Percentiles rank a stretch among this genome's conserved stretches.
These are phyloP conservation scores for Taphrina wiesneri DNA, from an alignment of 1,139 yeast genomes.

Conservation along the genomic window DNA sequence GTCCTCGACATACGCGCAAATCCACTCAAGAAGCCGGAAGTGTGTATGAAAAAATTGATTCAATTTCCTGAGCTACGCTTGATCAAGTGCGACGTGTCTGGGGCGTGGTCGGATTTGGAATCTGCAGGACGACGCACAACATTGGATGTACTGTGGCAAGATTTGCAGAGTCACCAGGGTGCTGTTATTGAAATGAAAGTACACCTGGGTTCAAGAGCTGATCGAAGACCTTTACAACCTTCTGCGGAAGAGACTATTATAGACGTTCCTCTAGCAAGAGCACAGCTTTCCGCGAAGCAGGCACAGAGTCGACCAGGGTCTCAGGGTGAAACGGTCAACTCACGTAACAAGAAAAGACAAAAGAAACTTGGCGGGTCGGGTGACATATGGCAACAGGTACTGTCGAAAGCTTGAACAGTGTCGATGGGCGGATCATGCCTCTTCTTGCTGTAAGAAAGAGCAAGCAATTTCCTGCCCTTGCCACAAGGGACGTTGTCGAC, in stretches of 20 bases:
- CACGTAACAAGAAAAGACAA: conserved; percentile 5
- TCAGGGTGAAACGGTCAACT: background rate
- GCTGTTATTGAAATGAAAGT: conserved; percentile 2
- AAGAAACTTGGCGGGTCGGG: background rate
- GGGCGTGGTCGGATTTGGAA: background rate
- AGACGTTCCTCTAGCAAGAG: background rate
- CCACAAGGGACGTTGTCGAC: too few relatives aligned
- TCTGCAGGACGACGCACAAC: background rate
- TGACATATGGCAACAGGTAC: conserved; percentile 6
- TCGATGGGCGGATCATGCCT: too few relatives aligned
- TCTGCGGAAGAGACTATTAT: background rate
- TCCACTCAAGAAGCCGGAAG: background rate
- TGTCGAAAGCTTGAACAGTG: background rate
- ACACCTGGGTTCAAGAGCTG: conserved; percentile 11
- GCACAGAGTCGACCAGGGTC: background rate
- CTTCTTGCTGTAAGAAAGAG: too few relatives aligned
- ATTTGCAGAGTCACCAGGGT: background rate
- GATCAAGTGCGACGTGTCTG: background rate
- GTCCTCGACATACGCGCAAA: conserved; percentile 7
- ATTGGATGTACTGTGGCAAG: background rate
- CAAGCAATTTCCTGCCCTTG: too few relatives aligned
- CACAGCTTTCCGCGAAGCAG: background rate
- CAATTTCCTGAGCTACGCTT: background rate
- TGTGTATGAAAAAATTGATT: background rate
- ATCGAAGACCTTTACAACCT: conserved; percentile 3